Conservation (phyloP, 2,329 filamentous ascomycete species). For the Microsporum ferrugineum region DNA sequence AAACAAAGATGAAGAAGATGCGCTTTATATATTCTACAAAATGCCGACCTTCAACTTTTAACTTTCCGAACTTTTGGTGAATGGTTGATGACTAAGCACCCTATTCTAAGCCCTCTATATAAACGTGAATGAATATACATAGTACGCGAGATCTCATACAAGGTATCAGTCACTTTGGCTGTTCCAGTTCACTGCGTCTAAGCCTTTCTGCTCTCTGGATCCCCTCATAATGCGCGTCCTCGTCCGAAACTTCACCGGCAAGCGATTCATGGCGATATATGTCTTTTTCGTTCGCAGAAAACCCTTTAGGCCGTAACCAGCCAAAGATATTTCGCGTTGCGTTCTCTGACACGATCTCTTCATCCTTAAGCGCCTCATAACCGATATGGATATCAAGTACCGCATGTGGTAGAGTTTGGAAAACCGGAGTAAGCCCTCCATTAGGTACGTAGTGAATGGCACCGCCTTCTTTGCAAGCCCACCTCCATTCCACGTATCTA, state of each 20-base stretch:
- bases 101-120: no score
- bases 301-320: neutral
- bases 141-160: no score
- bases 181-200: neutral
- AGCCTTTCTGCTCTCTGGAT: neutral
- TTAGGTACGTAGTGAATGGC: neutral
- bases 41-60: no score
- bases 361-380: neutral
- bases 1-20: neutral
- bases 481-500: neutral
- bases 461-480: neutral
- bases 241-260: neutral
- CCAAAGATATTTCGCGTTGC: neutral
- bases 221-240: neutral
- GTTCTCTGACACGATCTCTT: neutral
- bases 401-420: neutral
- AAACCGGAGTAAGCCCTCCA: neutral
- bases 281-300: neutral
- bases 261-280: neutral
- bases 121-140: no score
- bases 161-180: neutral
- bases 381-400: neutral
- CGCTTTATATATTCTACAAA: neutral
- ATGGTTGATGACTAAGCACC: neutral
- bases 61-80: neutral